A percentile compares a stretch with the other conserved stretches of the same genome.
Evolutionary conservation across 768 basidiomycete genomes (phyloP).

Genomic region (Mycena haematopus): DNA sequence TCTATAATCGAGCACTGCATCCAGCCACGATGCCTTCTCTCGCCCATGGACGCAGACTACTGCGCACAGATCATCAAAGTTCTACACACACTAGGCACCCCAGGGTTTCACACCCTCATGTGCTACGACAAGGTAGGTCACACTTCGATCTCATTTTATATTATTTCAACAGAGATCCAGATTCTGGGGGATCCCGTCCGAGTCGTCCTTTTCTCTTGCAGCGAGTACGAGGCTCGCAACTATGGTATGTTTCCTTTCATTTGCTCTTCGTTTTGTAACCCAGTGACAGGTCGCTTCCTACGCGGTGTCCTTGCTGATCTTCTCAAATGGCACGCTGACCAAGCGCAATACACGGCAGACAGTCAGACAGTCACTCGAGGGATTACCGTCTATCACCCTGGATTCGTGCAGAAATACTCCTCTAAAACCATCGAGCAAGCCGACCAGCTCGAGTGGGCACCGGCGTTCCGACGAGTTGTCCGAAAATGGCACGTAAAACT

Average conservation of each 20-base stretch:
- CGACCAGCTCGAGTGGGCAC: conserved; percentile 68
- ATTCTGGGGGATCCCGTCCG: conserved; percentile 86
- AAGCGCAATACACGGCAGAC: conserved; percentile 73
- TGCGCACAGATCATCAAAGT: conserved; percentile 90
- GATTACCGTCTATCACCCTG: conserved; percentile 67
- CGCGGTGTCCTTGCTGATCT: conserved; percentile 79
- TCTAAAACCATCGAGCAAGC: conserved; percentile 52
- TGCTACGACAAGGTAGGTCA: conserved; percentile 79
- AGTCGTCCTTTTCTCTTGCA: conserved; percentile 88
- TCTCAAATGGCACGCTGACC: conserved; percentile 80
- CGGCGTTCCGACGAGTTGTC: conserved; percentile 69
- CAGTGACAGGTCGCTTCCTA: conserved; percentile 79
- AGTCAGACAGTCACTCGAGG: conserved; percentile 70
- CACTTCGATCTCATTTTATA: background rate
- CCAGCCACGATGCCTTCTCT: conserved; percentile 89
- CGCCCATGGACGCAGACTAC: conserved; percentile 96
- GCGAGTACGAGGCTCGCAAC: conserved; percentile 95
- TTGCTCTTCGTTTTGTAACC: background rate
- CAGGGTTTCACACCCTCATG: conserved; percentile 84
- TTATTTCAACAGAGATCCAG: conserved; percentile 45
- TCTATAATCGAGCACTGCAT: conserved; percentile 90
- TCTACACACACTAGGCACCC: conserved; percentile 87
- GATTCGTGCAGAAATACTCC: conserved; percentile 62
- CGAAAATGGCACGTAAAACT: conserved; percentile 89
- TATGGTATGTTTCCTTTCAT: conserved; percentile 63